Evolutionary conservation across 164 flowering plant species (phyloP), one percentile per base, ranked within the genome.

Genomic region (Malania oleifera): DNA sequence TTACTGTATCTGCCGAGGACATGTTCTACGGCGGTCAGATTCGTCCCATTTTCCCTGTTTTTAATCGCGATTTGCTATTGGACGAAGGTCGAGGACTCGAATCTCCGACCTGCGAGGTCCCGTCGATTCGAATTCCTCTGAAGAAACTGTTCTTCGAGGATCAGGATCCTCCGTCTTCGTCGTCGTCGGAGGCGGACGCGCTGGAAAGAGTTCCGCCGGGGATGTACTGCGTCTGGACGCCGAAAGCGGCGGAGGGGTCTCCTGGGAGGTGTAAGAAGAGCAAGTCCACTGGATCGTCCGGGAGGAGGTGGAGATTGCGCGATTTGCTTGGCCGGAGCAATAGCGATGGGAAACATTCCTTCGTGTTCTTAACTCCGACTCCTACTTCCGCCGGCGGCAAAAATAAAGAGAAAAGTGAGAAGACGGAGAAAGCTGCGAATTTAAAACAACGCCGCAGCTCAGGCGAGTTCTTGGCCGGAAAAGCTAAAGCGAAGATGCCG

Each of bases 251-350:
- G 9, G 24, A 44, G 56, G 18, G 58, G 37, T 65, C 75, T 22
- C 78, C 78, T 19, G 56, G 23, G 24, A 28, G 64, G 11, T 77
- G 86, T 59, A 64, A 65, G 71, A 83, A 83, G 70, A 81, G 86
- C 59, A 77, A 69, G 23, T 82, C 87, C 0, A 80, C 84, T 1
- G 84, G 87, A 14, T 75, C 79, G 27, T 65, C 69, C 6, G 44
- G 53, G 14, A 12, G 60, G 70, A 64, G 77, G 38, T 78, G 85
- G 83, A 72, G 20, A 5, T 5, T 26, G 20, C 18, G 24, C 39
- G 12, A 37, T 52, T 15, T 52, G 34, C 38, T 52, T 20, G 10
- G 55, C 35, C 18, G 55, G 38, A 27, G 55, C 37, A 15, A 19
- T 37, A 52, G 55, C 37, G 55, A 31, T 37, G 38, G 37, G 11